Evolutionary conservation across 768 basidiomycete genomes (phyloP).

Genomic region (Filobasidium wieringae): DNA sequence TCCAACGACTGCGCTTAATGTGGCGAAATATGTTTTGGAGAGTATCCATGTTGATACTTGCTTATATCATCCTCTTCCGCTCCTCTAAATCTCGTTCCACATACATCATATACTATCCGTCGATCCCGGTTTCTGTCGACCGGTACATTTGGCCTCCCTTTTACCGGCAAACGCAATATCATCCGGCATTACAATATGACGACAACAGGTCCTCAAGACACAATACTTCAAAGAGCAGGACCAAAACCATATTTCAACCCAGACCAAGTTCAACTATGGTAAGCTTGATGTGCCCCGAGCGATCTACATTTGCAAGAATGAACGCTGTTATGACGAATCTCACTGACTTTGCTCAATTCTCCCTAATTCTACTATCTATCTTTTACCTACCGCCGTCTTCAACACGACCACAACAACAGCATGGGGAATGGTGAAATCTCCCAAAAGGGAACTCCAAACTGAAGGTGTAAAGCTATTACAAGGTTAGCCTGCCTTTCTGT

Average conservation of each 20-base stretch:
- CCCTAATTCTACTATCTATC: too few species aligned
- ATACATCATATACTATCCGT: background rate
- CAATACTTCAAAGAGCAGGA: constrained; percentile 83
- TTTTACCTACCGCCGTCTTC: too few species aligned
- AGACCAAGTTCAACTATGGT: constrained; percentile 97
- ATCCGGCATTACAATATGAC: background rate
- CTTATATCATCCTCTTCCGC: background rate
- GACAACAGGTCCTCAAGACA: constrained; percentile 57
- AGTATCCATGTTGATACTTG: background rate
- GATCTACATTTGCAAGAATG: background rate
- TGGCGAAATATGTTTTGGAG: too few species aligned
- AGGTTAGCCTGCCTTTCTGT: constrained; percentile 53
- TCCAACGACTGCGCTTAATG: too few species aligned
- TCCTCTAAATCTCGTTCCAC: background rate
- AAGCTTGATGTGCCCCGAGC: constrained; percentile 5
- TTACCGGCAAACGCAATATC: too few species aligned
- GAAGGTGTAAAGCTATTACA: constrained; percentile 85
- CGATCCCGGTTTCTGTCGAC: background rate
- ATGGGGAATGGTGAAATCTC: constrained; percentile 79
- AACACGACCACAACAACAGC: too few species aligned
- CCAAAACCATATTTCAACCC: constrained; percentile 73
- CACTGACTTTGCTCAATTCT: too few species aligned
- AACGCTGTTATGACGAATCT: too few species aligned
- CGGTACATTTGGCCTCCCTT: background rate
- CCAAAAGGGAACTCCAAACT: constrained; percentile 67